Conservation (phyloP, 225 moss, liverwort and hornwort species). For the Climacium dendroides region DNA sequence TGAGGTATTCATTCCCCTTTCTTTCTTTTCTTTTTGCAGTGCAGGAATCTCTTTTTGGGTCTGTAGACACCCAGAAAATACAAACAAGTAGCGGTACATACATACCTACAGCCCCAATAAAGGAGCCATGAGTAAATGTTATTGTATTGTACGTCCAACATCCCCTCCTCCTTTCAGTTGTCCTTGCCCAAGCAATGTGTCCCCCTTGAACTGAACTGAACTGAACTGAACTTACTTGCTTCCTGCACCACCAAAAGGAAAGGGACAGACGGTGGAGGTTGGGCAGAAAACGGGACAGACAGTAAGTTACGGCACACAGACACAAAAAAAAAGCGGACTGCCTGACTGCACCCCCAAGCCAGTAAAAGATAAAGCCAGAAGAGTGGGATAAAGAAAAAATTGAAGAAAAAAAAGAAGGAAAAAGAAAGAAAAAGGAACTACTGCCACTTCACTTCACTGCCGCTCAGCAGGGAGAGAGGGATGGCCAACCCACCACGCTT, state of each 20-base stretch:
- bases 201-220: too few species aligned
- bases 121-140: not conserved
- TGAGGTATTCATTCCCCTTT: not conserved
- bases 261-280: not conserved
- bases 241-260: not conserved
- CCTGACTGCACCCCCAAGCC: too few species aligned
- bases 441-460: not conserved
- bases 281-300: not conserved
- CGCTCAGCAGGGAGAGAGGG: too few species aligned
- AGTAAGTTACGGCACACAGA: not conserved
- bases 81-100: not conserved
- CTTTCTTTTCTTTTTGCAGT: fast-evolving
- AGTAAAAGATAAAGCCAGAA: too few species aligned
- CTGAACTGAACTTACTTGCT: too few species aligned
- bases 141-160: not conserved
- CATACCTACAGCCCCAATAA: not conserved
- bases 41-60: not conserved
- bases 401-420: not conserved
- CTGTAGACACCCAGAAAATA: not conserved
- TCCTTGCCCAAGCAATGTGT: not conserved
- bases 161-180: not conserved
- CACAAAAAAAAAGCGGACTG: not conserved
- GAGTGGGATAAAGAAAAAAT: too few species aligned
- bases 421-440: not conserved
- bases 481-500: not conserved